A percentile compares a stretch with the other conserved stretches of the same genome.
These are phyloP conservation scores for Hypericum androsaemum DNA, from an alignment of 345 rosid species.

Conservation along the genomic window DNA sequence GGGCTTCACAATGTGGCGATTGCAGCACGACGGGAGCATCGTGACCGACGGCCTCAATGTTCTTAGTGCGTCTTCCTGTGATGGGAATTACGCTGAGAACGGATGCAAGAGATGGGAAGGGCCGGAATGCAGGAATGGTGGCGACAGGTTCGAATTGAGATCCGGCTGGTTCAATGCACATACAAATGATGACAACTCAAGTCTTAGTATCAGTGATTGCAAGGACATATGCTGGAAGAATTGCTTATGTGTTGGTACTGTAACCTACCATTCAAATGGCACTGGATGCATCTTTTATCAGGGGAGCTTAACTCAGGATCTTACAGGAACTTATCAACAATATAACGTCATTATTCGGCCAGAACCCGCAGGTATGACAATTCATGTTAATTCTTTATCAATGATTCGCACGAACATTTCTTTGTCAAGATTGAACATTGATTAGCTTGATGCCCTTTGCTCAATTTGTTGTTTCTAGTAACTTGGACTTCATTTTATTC, in stretches of 20 bases:
- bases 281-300: background rate
- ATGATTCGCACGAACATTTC: background rate
- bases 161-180: background rate
- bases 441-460: no score
- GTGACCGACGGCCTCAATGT: background rate
- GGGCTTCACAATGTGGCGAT: background rate
- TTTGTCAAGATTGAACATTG: background rate
- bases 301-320: conserved; percentile 1
- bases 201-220: conserved; percentile 7
- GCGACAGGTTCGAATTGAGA: background rate
- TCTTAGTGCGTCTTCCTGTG: background rate
- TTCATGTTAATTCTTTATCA: background rate
- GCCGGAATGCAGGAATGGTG: background rate
- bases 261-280: background rate
- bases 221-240: conserved; percentile 6
- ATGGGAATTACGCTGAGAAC: background rate
- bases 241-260: background rate
- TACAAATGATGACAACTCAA: background rate
- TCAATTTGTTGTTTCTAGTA: no score
- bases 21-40: background rate
- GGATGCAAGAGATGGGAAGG: conserved; percentile 10
- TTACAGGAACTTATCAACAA: background rate
- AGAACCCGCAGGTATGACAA: no score
- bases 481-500: no score
- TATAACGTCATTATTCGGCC: background rate